Conservation (phyloP, 805 yeast genomes). For the Starmerella roubikii region DNA sequence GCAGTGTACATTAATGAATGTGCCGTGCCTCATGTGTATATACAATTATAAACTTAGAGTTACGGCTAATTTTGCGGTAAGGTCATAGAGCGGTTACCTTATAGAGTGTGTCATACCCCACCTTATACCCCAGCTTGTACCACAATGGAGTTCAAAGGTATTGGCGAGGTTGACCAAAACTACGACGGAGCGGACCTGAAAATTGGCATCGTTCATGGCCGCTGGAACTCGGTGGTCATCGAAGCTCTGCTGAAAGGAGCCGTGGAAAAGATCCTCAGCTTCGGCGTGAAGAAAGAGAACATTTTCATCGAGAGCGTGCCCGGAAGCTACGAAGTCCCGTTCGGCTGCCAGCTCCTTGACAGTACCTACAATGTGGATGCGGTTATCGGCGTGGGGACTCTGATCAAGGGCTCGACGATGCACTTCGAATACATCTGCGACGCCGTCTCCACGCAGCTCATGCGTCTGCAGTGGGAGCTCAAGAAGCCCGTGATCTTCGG, state of each 20-base stretch:
- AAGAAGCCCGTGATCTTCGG: slow-evolving; percentile 83
- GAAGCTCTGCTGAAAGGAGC: slow-evolving; percentile 73
- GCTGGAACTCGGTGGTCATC: slow-evolving; percentile 80
- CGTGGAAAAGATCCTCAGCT: slow-evolving; percentile 37
- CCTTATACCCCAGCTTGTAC: no score
- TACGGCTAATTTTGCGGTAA: no score
- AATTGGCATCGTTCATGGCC: slow-evolving; percentile 84
- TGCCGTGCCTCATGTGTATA: no score
- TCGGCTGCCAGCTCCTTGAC: slow-evolving; percentile 41
- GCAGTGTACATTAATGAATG: no score
- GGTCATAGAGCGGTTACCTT: no score
- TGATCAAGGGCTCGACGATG: slow-evolving; percentile 95
- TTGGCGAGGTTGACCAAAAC: slow-evolving; percentile 55
- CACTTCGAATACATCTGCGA: slow-evolving; percentile 97
- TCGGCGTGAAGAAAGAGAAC: slow-evolving; percentile 65
- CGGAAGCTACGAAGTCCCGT: slow-evolving; percentile 89
- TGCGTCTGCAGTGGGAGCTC: slow-evolving; percentile 61
- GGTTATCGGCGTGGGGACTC: slow-evolving; percentile 81
- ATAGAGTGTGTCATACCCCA: no score
- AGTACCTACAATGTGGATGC: slow-evolving; percentile 43
- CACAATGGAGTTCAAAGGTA: slow-evolving; percentile 41
- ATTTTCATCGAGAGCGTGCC: slow-evolving; percentile 79
- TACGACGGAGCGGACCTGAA: slow-evolving; percentile 49
- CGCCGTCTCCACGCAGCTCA: slow-evolving; percentile 67
- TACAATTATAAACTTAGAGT: no score